Conservation (phyloP, 768 basidiomycete genomes). For the Mycena olivaceomarginata region DNA sequence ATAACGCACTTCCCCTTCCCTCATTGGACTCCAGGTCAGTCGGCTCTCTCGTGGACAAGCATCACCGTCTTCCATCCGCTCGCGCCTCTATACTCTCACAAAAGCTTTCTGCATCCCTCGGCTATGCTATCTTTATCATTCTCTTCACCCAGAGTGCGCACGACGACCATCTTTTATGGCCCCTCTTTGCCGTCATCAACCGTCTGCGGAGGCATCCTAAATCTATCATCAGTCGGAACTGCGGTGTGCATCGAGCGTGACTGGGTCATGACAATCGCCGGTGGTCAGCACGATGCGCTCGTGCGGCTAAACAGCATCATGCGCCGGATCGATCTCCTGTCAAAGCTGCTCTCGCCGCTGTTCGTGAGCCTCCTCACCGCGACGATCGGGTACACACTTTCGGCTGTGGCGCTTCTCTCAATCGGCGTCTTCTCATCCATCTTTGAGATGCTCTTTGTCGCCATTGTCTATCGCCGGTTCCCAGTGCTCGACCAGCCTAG, state of each 20-base stretch:
- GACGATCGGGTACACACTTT: constrained; percentile 49
- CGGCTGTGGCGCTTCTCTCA: too few species aligned
- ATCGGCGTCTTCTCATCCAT: too few species aligned
- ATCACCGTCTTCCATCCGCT: constrained; percentile 59
- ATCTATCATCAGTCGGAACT: constrained; percentile 63
- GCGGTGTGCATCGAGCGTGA: constrained; percentile 70
- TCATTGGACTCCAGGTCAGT: constrained; percentile 49
- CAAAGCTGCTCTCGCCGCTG: constrained; percentile 70
- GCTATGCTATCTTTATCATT: constrained; percentile 57
- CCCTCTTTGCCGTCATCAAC: constrained; percentile 59
- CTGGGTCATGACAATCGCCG: constrained; percentile 67
- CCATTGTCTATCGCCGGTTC: constrained; percentile 45
- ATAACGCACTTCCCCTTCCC: constrained; percentile 62
- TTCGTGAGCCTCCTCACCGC: constrained; percentile 68
- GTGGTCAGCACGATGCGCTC: constrained; percentile 54
- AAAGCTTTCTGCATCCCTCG: constrained; percentile 58
- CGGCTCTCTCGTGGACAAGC: constrained; percentile 65
- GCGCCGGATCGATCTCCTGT: constrained; percentile 65
- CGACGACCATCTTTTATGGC: constrained; percentile 43
- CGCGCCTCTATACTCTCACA: constrained; percentile 61
- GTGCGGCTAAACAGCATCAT: constrained; percentile 66
- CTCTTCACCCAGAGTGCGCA: constrained; percentile 44
- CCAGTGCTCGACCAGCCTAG: too few species aligned
- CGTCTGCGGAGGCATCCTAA: constrained; percentile 57
- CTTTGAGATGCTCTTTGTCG: constrained; percentile 39